These are phyloP conservation scores for Globisporangium alternatum DNA, from an alignment of 352 stramenopile species.

Conservation along the genomic window DNA sequence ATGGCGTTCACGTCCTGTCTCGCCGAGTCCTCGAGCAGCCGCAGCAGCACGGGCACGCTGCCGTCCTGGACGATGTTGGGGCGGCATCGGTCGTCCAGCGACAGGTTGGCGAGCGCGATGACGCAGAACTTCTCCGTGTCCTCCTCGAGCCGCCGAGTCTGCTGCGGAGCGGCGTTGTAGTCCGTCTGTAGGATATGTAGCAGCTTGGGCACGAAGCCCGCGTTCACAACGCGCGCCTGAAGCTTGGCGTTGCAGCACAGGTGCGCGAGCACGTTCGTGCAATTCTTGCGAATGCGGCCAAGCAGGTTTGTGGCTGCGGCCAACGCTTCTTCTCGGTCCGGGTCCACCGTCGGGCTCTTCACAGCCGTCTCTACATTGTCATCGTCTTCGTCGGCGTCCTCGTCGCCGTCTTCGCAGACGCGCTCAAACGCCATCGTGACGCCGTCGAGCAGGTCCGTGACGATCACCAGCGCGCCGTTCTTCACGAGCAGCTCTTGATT, in stretches of 20 bases:
- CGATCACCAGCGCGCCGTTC: constrained; percentile 45
- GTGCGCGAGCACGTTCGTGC: constrained; percentile 54
- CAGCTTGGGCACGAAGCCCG: constrained; percentile 53
- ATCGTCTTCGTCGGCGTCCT: constrained; percentile 5
- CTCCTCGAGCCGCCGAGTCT: constrained; percentile 24
- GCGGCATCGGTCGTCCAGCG: constrained; percentile 70
- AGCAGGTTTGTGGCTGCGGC: constrained; percentile 21
- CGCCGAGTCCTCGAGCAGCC: constrained; percentile 31
- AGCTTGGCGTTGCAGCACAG: constrained; percentile 78
- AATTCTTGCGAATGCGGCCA: constrained; percentile 53
- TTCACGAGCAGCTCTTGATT: constrained; percentile 66
- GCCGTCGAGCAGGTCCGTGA: constrained; percentile 40
- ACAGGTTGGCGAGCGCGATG: constrained; percentile 68
- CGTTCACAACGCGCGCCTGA: constrained; percentile 48
- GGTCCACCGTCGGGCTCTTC: constrained; percentile 6
- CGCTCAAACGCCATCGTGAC: constrained; percentile 28
- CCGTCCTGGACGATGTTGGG: constrained; percentile 59
- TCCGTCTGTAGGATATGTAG: constrained; percentile 37
- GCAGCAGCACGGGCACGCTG: constrained; percentile 50
- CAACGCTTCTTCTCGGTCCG: constrained; percentile 21
- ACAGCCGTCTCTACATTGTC: not conserved
- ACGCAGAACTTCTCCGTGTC: constrained; percentile 70
- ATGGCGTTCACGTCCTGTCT: constrained; percentile 23
- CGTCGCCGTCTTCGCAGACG: constrained; percentile 16
- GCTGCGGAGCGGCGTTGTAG: constrained; percentile 11